Evolutionary conservation across 352 stramenopile genomes (phyloP), one percentile per base, ranked within the genome.

Genomic region (Paralagenidium karlingii): DNA sequence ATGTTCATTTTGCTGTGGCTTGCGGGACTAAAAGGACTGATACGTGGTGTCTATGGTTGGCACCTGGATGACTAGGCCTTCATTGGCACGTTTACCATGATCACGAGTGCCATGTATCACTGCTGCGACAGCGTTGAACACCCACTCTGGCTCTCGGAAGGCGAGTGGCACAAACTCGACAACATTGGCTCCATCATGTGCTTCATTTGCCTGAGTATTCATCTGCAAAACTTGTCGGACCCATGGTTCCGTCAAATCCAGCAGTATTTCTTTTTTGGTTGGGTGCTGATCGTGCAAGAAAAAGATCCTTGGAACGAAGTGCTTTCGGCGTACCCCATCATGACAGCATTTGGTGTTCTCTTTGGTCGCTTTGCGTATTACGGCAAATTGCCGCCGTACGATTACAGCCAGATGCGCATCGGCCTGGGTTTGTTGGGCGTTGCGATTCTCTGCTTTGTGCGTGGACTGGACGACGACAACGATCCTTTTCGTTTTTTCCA

Each of bases 101-200:
- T 59, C 18, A 87, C 70, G 37, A 85, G 70, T 59, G 79, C 82
- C 43, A 51, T 87, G 24, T 87, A 87, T 41, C 74, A 87, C 50
- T 70, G 69, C 39, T 80, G 68, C 38, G 74, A 87, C 43, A 85
- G 68, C 24, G 82, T 85, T 21, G 70, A 85, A 32, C 51, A 64
- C 0, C 66, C 70, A n/a, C 19, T 87, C 13, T 87, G 68, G 70
- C 58, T 87, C 13, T 82, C 63, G 4, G 74, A 87, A 70, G 68
- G 70, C 1, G 68, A 87, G 41, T 87, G 74, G 74, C 74, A 87
- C 49, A 66, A 68, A 2, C 60, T 87, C 19, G 74, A 87, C 49
- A 87, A 87, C 37, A 82, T 87, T 31, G 74, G 70, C 43, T 79
- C 74, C 47, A 76, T 85, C 59, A 85, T 83, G 70, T 81, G 68